Percentiles rank a stretch among this genome's conserved stretches.
Evolutionary conservation across 2,329 filamentous ascomycete species (phyloP).

Genomic region (Diaporthe helianthi): DNA sequence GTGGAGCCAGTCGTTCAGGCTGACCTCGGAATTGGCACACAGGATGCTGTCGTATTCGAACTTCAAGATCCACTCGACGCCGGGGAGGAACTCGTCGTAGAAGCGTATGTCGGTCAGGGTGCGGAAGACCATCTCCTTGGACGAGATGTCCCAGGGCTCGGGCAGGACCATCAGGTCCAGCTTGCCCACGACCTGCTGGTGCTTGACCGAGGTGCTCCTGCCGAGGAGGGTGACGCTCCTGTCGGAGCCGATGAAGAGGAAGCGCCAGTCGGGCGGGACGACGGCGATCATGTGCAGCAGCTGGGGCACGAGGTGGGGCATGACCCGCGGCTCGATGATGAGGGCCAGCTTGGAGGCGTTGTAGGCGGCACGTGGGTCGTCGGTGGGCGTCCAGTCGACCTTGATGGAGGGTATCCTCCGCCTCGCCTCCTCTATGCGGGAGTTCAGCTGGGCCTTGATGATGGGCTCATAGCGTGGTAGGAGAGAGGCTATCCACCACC

Average conservation of each 20-base stretch:
- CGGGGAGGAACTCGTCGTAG: conserved; percentile 56
- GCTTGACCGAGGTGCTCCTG: conserved; percentile 48
- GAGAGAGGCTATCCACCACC: conserved; percentile 56
- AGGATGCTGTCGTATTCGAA: conserved; percentile 64
- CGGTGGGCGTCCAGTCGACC: conserved; percentile 47
- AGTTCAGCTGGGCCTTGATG: conserved; percentile 44
- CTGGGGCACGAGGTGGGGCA: conserved; percentile 58
- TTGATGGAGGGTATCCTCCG: conserved; percentile 50
- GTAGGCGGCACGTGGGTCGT: conserved; percentile 47
- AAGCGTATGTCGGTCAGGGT: conserved; percentile 61
- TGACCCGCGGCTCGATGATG: conserved; percentile 60
- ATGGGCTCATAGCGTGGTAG: conserved; percentile 52
- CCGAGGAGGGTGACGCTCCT: conserved; percentile 54
- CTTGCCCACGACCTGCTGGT: conserved; percentile 53
- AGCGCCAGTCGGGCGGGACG: conserved; percentile 63
- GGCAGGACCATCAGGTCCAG: conserved; percentile 60
- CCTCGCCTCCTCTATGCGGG: conserved; percentile 47
- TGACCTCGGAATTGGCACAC: conserved; percentile 58
- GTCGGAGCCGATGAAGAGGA: conserved; percentile 61
- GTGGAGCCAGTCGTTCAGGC: conserved; percentile 57
- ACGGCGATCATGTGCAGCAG: conserved; percentile 64
- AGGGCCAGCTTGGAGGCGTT: conserved; percentile 62
- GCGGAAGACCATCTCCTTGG: conserved; percentile 59
- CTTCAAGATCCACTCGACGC: conserved; percentile 61
- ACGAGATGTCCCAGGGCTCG: conserved; percentile 56